Base-by-base conservation (phyloP, 805 yeast species). In the Spathaspora hagerdaliae region DNA sequence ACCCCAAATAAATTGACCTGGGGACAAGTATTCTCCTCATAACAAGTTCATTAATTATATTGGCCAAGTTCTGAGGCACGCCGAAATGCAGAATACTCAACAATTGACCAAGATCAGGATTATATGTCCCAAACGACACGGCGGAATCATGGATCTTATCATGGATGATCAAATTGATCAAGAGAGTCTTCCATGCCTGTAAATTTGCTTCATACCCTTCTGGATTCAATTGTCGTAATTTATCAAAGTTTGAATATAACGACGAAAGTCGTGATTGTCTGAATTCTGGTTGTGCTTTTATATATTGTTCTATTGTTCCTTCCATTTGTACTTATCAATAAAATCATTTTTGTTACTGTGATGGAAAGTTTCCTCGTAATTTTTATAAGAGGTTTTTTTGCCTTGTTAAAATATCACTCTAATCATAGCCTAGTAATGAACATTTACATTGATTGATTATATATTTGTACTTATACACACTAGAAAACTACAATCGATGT, bases 171-270 rank as follows among this genome's bases (percentile, higher is more conserved):
- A 68, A 41, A 6, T 54, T 54, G 10, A 27, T 36, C 6, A 64
- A 36, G 12, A 63, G 49, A 6, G 45, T 32, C 12, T 44, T 34
- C 76, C 76, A 71, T 2, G 76, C 74, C 1, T 53, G 51, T n/a
- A 70, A 48, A 44, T 71, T 71, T 26, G 76, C 76, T 8, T 67
- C 68, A 45, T 51, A 71, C 2, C 76, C 76, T 42, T 71, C 75
- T 0, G 71, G 69, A 52, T 71, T 71, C 43, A 67, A 48, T 7
- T 57, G 58, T 41, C 59, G 58, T 10, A 59, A 57, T 6, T 52
- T 53, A 2, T 50, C 49, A 47, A 69, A 71, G 51, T 71, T 60
- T 9, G 69, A 62, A 47, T 69, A 71, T 7, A 71, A 53, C 4
- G 74, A 69, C 12, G 52, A 53, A n/a, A 66, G 51, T 36, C 74